These are phyloP conservation scores for Linderniella brevidens DNA, from an alignment of 257 asterid genomes.

Conservation along the genomic window DNA sequence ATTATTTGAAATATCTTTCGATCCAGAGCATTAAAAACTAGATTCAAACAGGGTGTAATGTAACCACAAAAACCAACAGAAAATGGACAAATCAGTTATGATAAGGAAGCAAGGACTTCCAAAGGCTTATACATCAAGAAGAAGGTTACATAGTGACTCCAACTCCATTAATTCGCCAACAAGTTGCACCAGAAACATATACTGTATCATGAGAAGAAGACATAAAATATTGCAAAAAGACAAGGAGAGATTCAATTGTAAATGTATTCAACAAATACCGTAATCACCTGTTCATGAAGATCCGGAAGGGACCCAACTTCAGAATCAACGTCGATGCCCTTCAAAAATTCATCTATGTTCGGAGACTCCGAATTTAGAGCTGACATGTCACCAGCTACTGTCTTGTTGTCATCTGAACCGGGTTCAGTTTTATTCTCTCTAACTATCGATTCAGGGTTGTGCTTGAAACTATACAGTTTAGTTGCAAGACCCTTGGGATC, in stretches of 20 bases:
- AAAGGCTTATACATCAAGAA: too few relatives aligned
- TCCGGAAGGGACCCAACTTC: conserved; percentile 60
- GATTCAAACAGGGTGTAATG: too few relatives aligned
- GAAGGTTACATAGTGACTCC: too few relatives aligned
- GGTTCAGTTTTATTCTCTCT: conserved; percentile 20
- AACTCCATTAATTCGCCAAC: too few relatives aligned
- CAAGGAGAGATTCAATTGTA: not conserved
- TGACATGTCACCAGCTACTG: conserved; percentile 9
- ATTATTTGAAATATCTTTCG: not conserved
- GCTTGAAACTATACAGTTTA: conserved; percentile 52
- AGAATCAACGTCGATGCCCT: conserved; percentile 25
- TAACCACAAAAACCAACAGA: too few relatives aligned
- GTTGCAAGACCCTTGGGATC: conserved; percentile 70
- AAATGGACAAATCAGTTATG: too few relatives aligned
- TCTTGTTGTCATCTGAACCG: conserved; percentile 13
- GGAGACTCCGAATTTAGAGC: conserved; percentile 21
- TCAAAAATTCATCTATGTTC: conserved; percentile 21
- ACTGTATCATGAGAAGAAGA: too few relatives aligned
- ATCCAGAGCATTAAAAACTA: too few relatives aligned
- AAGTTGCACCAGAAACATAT: too few relatives aligned
- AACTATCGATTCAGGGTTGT: conserved; percentile 28
- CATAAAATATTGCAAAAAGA: too few relatives aligned
- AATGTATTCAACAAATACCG: conserved; percentile 2
- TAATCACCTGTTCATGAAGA: conserved; percentile 80
- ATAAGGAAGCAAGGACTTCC: too few relatives aligned